phyloP scores from a whole-genome alignment of 495 filamentous ascomycete genomes.

The Halenospora varia region DNA sequence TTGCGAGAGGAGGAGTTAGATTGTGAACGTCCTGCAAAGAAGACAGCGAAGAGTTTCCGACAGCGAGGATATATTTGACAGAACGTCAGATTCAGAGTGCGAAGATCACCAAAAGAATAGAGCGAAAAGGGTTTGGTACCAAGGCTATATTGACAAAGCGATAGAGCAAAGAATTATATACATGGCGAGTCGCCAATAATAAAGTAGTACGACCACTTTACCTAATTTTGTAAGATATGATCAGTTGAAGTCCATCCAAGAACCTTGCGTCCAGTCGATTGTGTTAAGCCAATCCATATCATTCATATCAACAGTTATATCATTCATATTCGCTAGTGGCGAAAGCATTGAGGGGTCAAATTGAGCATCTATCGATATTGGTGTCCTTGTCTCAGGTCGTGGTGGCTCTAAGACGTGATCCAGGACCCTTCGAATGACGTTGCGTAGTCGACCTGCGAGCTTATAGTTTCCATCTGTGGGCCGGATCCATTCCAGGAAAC shows the following conservation, averaged over 20 bases:
- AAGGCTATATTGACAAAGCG: too few relatives aligned
- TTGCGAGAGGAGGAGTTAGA: not conserved
- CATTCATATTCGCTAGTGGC: conserved; percentile 2
- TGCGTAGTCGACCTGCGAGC: conserved; percentile 14
- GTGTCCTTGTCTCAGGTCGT: not conserved
- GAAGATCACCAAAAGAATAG: too few relatives aligned
- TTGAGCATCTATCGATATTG: not conserved
- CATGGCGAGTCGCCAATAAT: too few relatives aligned
- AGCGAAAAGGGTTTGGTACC: too few relatives aligned
- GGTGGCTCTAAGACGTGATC: conserved; percentile 20
- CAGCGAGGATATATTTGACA: too few relatives aligned
- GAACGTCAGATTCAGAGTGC: too few relatives aligned
- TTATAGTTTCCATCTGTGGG: conserved; percentile 24
- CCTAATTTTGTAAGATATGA: not conserved
- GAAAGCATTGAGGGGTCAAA: conserved; percentile 18
- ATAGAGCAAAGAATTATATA: not conserved
- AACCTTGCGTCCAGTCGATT: conserved; percentile 12
- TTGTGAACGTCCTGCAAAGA: not conserved
- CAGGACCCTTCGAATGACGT: conserved; percentile 17
- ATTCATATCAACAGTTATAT: too few relatives aligned
- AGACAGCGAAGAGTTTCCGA: too few relatives aligned
- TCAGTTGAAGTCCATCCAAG: conserved; percentile 5
- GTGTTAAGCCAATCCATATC: conserved; percentile 14
- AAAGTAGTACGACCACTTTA: too few relatives aligned
- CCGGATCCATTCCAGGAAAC: conserved; percentile 24